Evolutionary conservation across 345 rosid species (phyloP), one percentile per base, ranked within the genome.

Genomic region (Erysimum cheiranthoides): DNA sequence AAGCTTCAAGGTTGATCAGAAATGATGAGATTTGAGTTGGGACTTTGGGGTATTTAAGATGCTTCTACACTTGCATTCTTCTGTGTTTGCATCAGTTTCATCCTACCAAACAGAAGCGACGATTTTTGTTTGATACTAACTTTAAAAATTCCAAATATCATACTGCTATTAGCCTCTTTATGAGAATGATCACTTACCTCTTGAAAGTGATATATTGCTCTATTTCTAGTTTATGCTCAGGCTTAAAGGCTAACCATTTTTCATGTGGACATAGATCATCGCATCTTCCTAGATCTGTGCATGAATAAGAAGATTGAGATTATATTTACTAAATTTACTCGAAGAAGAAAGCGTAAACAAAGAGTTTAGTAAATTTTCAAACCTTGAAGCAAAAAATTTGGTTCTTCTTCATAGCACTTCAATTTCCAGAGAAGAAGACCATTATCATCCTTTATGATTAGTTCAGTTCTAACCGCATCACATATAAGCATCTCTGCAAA

Each of bases 381-480:
- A 90, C 98, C 98, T 90, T 90, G 96, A 73, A 84, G 90, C 82
- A 90, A 75, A 45, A 86, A 70, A 70, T 75, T 79, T 32, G 80
- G 61, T 46, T 80, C 84, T 53, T 76, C 78, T 27, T 60, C 27
- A 73, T 73, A 77, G 67, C 81, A 73, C 32, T 79, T 86, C 31
- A 93, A 61, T 74, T 77, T 90, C 98, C 96, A 93, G 61, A 93
- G 84, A 68, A 70, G 68, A 43, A 7, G 79, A 14, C 91, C 91
- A 28, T 80, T 75, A 12, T 17, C 64, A 66, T 85, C 91, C 71
- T 76, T 10, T 8, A 85, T 27, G 47, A 87, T 54, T 21, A 88
- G 84, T n/a, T 81, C 91, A 0, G 86, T 89, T 82, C 96, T 86
- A 73, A 87, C 86, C 62, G 91, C 94, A 85, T 85, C 91, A 59